Conservation (phyloP, 345 rosid genomes). For the Camelina laxa region DNA sequence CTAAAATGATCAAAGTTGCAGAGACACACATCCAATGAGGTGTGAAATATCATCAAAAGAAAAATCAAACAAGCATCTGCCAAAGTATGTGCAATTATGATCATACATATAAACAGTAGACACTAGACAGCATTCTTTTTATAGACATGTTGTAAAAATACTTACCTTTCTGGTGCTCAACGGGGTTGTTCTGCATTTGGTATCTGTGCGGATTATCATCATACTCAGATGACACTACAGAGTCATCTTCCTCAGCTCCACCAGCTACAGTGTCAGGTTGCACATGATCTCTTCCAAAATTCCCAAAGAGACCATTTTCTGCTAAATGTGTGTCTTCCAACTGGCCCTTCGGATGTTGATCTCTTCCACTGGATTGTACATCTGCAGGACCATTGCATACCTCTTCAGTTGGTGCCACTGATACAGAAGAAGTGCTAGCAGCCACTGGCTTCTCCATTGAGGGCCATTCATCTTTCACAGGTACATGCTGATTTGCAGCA, state of each 20-base stretch:
- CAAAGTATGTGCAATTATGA: conserved; percentile 35
- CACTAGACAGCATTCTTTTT: not conserved
- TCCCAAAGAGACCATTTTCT: conserved; percentile 57
- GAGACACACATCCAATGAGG: conserved; percentile 3
- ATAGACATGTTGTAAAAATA: not conserved
- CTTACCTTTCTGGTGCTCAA: conserved; percentile 66
- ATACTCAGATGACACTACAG: conserved; percentile 61
- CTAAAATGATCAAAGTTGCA: conserved; percentile 11
- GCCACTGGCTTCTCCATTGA: conserved; percentile 62
- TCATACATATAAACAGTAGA: too few relatives aligned
- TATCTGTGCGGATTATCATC: conserved; percentile 58
- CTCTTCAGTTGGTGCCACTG: conserved; percentile 56
- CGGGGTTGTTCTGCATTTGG: conserved; percentile 58
- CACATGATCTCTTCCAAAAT: conserved; percentile 46
- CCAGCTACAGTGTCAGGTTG: conserved; percentile 61
- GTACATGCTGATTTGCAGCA: conserved; percentile 46
- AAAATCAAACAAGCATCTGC: conserved; percentile 61
- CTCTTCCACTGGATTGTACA: conserved; percentile 54
- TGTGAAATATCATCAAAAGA: conserved; percentile 28
- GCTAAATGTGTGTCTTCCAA: conserved; percentile 56
- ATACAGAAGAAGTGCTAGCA: conserved; percentile 49
- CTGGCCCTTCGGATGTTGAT: conserved; percentile 54
- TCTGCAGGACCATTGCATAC: conserved; percentile 52
- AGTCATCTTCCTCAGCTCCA: conserved; percentile 64
- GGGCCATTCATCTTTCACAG: conserved; percentile 61